A percentile compares a stretch with the other conserved stretches of the same genome.
Conservation (phyloP, 2,329 filamentous ascomycete genomes). For the Cytospora leucostoma region DNA sequence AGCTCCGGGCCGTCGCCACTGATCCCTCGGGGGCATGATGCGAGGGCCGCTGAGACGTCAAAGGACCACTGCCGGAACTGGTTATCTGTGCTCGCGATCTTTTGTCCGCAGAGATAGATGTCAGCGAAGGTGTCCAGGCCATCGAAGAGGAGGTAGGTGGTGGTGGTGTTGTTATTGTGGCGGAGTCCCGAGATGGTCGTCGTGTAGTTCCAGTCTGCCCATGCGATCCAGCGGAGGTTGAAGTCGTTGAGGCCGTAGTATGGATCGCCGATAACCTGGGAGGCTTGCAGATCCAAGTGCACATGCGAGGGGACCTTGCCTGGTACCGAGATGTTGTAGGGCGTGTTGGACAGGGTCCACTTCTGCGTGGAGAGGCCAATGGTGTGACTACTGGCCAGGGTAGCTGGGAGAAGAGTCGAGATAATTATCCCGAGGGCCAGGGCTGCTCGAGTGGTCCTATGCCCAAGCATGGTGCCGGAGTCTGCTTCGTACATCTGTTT, state of each 20-base stretch:
- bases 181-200: slow-evolving; percentile 45
- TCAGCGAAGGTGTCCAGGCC: slow-evolving; percentile 63
- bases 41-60: slow-evolving; percentile 51
- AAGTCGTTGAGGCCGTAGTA: slow-evolving; percentile 59
- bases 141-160: slow-evolving; percentile 60
- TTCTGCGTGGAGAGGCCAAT: slow-evolving; percentile 43
- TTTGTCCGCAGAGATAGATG: slow-evolving; percentile 55
- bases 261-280: slow-evolving; percentile 54
- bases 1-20: slow-evolving; percentile 39
- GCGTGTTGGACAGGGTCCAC: slow-evolving; percentile 48
- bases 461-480: background rate
- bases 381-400: slow-evolving; percentile 33
- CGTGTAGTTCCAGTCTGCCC: slow-evolving; percentile 62
- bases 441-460: background rate
- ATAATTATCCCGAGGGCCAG: background rate
- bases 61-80: slow-evolving; percentile 65
- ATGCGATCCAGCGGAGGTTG: slow-evolving; percentile 59
- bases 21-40: slow-evolving; percentile 38
- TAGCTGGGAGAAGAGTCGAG: background rate
- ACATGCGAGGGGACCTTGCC: slow-evolving; percentile 59
- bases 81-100: slow-evolving; percentile 59
- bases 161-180: slow-evolving; percentile 32
- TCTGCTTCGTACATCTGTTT: background rate
- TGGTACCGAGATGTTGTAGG: slow-evolving; percentile 53
- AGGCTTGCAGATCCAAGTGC: slow-evolving; percentile 58